Evolutionary conservation across 371 early-diverging fungal species (phyloP).

Genomic region (Mucor velutinosus): DNA sequence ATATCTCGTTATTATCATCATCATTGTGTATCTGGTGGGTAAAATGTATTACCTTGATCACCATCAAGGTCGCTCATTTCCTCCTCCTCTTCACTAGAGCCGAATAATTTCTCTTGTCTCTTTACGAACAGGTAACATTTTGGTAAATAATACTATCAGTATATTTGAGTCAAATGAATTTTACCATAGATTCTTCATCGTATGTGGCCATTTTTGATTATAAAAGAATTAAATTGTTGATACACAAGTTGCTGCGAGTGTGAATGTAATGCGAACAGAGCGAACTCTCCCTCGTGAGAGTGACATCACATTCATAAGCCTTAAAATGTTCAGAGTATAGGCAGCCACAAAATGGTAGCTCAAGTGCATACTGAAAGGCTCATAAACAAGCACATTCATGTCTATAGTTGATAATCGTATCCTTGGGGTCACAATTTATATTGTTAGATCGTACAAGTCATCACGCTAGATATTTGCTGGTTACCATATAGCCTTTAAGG

Average conservation of each 20-base stretch:
- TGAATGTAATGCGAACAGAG: not conserved
- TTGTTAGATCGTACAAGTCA: not conserved
- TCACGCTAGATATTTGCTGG: not conserved
- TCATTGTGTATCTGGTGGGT: not conserved
- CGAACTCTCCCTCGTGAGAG: not conserved
- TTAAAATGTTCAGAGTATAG: not conserved
- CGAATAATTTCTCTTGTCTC: constrained; percentile 25
- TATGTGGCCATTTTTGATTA: constrained; percentile 17
- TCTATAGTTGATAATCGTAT: not conserved
- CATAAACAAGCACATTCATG: not conserved
- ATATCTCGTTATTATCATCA: not conserved
- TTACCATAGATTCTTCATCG: constrained; percentile 17
- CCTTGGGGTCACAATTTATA: not conserved
- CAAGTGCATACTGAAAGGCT: not conserved
- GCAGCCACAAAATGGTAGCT: not conserved
- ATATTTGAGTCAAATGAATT: not conserved
- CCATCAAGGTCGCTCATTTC: constrained; percentile 53
- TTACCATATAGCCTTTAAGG: not conserved
- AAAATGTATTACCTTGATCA: constrained; percentile 34
- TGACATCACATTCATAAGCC: constrained; percentile 2
- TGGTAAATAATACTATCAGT: not conserved
- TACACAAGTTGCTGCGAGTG: not conserved
- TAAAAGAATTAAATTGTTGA: not conserved
- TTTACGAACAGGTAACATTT: not conserved
- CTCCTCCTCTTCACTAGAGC: constrained; percentile 30